Percentiles rank a stretch among this genome's conserved stretches.
Evolutionary conservation across 164 flowering plant species (phyloP).

Genomic region (Vitis cinerea): DNA sequence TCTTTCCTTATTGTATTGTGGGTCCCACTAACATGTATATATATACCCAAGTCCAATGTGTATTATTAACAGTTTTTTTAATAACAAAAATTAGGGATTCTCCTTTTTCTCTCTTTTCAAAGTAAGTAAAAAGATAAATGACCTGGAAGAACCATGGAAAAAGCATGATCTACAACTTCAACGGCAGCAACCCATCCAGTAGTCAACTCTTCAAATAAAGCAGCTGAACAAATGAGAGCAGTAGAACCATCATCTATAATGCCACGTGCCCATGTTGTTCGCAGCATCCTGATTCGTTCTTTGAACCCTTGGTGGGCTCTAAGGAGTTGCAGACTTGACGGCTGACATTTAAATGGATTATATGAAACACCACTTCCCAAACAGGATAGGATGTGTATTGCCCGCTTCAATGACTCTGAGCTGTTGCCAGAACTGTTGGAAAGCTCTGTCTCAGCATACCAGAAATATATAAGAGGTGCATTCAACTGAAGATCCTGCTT

Average conservation of each 20-base stretch:
- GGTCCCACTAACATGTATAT: too few species aligned
- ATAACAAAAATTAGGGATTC: too few species aligned
- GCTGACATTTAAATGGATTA: constrained; percentile 55
- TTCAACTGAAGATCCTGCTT: constrained; percentile 64
- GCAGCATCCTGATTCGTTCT: constrained; percentile 51
- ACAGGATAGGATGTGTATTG: constrained; percentile 72
- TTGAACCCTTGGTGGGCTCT: constrained; percentile 93
- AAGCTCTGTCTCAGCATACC: constrained; percentile 92
- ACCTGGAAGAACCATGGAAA: constrained; percentile 92
- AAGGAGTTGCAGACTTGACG: constrained; percentile 67
- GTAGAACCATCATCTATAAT: constrained; percentile 57
- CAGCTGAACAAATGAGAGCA: constrained; percentile 82
- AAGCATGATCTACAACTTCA: constrained; percentile 62
- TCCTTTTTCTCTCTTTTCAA: too few species aligned
- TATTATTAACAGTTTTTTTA: too few species aligned
- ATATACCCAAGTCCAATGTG: too few species aligned
- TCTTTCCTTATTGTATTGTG: too few species aligned
- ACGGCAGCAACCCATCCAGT: constrained; percentile 60
- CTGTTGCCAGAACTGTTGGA: constrained; percentile 24
- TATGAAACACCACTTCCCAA: constrained; percentile 73
- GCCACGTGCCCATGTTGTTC: constrained; percentile 71
- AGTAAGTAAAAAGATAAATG: constrained; percentile 3
- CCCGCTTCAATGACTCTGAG: constrained; percentile 56
- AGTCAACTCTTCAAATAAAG: constrained; percentile 82
- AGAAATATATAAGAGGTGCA: constrained; percentile 66